Base-by-base conservation (phyloP, 2,329 filamentous ascomycete species). In the Monilinia fructicola region DNA sequence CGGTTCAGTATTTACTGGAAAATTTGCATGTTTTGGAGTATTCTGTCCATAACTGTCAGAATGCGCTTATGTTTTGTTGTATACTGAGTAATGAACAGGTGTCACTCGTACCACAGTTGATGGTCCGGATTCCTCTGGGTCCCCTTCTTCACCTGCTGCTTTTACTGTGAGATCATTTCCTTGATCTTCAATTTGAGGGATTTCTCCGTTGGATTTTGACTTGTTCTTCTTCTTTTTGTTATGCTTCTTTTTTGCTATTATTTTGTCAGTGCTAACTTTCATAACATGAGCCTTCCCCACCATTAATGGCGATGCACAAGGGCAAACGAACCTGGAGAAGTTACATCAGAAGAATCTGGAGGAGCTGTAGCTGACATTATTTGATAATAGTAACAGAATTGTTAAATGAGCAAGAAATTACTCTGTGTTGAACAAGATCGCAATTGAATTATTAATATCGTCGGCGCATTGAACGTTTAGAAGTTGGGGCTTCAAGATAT, bases 181-280 rank as follows among this genome's bases (percentile, higher is more conserved):
- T 54, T 67, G 59, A 40, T 71, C 72, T 50, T 68, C 68, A 67
- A 16, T 67, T 53, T 77, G 78, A 28, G 68, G 67, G 6, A 71
- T 64, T 59, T 78, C 78, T 21, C 77, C 77, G 68, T 78, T 79
- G 26, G 72, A 70, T 67, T 80, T 78, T 26, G 73, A 72, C 73
- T 82, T 84, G 67, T 77, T 77, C 70, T 78, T 78, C 77, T 84
- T 85, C 77, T 84, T 86, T 75, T 83, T 85, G 76, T 81, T 84
- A 75, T 81, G 85, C 78, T 84, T 86, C 74, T 83, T 82, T 73
- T 83, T 82, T 74, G 78, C 79, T 80, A 69, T 67, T 68, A 67
- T 62, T 16, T 67, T 18, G 71, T 76, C 68, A 77, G 71, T 59
- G 48, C 55, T 67, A 69, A 64, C 52, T 62, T 54, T 54, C 14